A percentile compares a stretch with the other conserved stretches of the same genome.
These are phyloP conservation scores for Eucalyptus pauciflora DNA, from an alignment of 345 rosid species.

Conservation along the genomic window DNA sequence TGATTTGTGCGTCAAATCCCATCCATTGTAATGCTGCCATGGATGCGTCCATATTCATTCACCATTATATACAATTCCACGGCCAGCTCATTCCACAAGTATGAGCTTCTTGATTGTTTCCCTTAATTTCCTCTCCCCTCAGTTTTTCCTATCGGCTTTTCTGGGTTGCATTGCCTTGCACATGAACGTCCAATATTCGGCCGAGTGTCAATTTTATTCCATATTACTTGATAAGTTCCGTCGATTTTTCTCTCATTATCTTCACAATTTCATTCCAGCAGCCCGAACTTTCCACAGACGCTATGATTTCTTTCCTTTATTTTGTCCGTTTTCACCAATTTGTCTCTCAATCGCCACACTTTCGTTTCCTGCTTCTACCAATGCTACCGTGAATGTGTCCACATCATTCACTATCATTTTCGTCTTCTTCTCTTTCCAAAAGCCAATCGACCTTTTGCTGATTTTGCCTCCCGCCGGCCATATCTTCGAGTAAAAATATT, in stretches of 20 bases:
- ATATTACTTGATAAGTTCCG: not conserved
- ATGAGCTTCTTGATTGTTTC: not conserved
- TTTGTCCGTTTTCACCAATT: not conserved
- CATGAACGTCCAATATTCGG: not conserved
- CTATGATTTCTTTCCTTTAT: not conserved
- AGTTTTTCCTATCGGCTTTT: not conserved
- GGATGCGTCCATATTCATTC: no score
- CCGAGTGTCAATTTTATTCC: not conserved
- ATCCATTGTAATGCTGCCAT: no score
- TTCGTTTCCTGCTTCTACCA: not conserved
- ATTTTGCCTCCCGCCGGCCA: no score
- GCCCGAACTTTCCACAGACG: not conserved
- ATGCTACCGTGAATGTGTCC: no score
- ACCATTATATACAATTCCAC: not conserved
- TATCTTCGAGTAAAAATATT: no score
- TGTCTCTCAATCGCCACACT: not conserved
- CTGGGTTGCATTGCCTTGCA: no score
- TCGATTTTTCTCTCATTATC: accelerated
- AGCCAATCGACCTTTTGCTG: no score
- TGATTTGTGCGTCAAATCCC: no score
- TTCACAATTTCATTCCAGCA: not conserved
- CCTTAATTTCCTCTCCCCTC: not conserved
- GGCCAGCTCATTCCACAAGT: not conserved
- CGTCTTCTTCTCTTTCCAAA: not conserved
- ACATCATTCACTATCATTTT: no score